Evolutionary conservation across 2,329 filamentous ascomycete species (phyloP).

Genomic region (Microdochium trichocladiopsis): DNA sequence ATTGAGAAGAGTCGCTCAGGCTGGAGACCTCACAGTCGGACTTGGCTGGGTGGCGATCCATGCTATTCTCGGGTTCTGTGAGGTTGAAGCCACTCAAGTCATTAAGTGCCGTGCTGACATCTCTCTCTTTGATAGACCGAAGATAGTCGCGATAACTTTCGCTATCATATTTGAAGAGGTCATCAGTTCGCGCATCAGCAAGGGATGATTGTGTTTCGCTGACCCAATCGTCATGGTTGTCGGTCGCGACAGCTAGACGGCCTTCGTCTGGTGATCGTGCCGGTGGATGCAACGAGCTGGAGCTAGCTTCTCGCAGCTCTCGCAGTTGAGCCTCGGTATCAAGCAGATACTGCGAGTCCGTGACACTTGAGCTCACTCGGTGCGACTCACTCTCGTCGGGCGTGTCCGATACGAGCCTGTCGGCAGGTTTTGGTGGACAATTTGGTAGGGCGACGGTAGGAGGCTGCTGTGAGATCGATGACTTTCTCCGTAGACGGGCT

Average conservation of each 20-base stretch:
- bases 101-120: neutral
- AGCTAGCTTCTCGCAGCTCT: neutral
- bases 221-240: neutral
- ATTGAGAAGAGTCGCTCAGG: neutral
- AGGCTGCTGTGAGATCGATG: neutral
- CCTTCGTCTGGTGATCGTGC: neutral
- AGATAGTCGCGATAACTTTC: neutral
- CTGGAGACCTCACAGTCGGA: neutral
- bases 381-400: constrained; percentile 4
- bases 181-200: neutral
- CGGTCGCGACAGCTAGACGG: neutral
- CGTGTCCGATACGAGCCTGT: neutral
- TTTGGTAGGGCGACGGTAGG: neutral
- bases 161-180: neutral
- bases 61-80: neutral
- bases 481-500: neutral
- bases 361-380: constrained; percentile 8
- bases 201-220: neutral
- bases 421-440: neutral
- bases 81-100: neutral
- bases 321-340: constrained; percentile 10
- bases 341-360: constrained; percentile 14
- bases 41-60: neutral
- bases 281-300: neutral
- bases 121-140: neutral